Evolutionary conservation across 2,329 filamentous ascomycete genomes (phyloP), one percentile per base, ranked within the genome.

Genomic region (Colletotrichum coccodes): DNA sequence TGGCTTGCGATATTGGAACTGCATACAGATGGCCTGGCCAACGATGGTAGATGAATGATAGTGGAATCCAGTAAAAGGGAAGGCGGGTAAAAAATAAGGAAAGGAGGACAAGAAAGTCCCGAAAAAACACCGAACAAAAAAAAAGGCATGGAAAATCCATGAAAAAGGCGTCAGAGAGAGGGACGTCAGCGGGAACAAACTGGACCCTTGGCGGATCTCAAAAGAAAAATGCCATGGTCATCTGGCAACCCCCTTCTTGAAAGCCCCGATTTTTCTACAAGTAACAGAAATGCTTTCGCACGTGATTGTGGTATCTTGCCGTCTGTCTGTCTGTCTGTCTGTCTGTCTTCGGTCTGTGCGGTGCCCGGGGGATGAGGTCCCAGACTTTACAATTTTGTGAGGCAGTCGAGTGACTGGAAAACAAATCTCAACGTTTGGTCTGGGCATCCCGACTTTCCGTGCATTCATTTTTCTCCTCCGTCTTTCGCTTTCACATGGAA

Each of bases 401-500:
- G 21, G 32, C 4, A 54, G 34, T 38, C 52, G 30, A 23, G 36
- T 42, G 52, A 42, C 36, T 9, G 7, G 23, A 3, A 30, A 40
- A 30, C 34, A 36, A 56, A 53, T 59, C 53, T 57, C 64, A 65
- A 57, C 40, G 21, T 28, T 18, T 30, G 38, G 28, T 18, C 36
- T 54, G 49, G 58, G 58, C 36, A 50, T 38, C 57, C 26, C 21
- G 46, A 21, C 38, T 57, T 30, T 32, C 32, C 34, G 26, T 53
- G 46, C 53, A 32, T 53, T 18, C n/a, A 11, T 58, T 58, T 16
- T 28, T 57, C 40, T 53, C 34, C 21, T 54, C 34, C 18, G 32
- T 38, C 21, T 4, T 21, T 47, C 46, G 28, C 28, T 65, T 65
- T 68, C 65, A 68, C 65, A 68, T 68, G 65, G 64, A 12, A 68